phyloP scores from a whole-genome alignment of 805 yeast genomes.

The Teunomyces tritomae region DNA sequence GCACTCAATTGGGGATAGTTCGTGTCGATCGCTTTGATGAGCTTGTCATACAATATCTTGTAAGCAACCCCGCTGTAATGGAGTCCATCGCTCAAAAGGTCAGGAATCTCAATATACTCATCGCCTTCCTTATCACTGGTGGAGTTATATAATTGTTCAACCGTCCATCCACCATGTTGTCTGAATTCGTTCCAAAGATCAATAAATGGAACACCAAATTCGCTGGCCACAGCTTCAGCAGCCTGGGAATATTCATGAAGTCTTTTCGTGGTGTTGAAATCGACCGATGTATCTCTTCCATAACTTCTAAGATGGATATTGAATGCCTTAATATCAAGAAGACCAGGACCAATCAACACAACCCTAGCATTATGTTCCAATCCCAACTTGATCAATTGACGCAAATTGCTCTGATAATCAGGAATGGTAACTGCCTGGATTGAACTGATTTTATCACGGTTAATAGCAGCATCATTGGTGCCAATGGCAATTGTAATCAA shows the following conservation, averaged over 20 bases:
- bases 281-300: conserved; percentile 18
- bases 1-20: conserved; percentile 50
- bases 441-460: conserved; percentile 11
- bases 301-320: conserved; percentile 17
- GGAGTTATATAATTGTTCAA: conserved; percentile 22
- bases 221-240: conserved; percentile 43
- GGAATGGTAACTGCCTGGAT: conserved; percentile 49
- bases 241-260: conserved; percentile 52
- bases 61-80: conserved; percentile 25
- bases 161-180: conserved; percentile 28
- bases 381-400: conserved; percentile 39
- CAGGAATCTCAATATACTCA: neutral
- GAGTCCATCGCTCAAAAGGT: neutral
- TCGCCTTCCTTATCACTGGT: neutral
- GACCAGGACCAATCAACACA: conserved; percentile 62
- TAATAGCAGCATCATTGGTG: conserved; percentile 59
- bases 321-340: conserved; percentile 41
- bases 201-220: conserved; percentile 53
- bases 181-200: conserved; percentile 49
- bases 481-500: conserved; percentile 71
- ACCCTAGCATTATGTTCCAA: conserved; percentile 44
- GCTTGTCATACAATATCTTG: conserved; percentile 43
- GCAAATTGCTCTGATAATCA: conserved; percentile 48
- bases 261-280: conserved; percentile 37
- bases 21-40: conserved; percentile 36